These are phyloP conservation scores for Aschersonia sp. DNA, from an alignment of 2,329 filamentous ascomycete species.

Conservation along the genomic window DNA sequence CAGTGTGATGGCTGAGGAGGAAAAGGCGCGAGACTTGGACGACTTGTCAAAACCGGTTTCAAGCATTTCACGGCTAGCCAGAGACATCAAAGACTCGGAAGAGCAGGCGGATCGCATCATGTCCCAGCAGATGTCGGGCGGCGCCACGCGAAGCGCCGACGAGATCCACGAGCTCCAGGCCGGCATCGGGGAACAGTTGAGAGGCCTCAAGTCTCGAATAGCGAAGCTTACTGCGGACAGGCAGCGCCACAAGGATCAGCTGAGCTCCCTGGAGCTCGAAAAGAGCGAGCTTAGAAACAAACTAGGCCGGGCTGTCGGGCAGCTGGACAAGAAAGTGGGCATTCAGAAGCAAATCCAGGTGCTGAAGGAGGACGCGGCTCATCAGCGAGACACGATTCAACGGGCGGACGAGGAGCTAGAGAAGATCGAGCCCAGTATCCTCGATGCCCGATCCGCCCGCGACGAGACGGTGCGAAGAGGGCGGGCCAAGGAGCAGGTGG, in stretches of 20 bases:
- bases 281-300: slow-evolving; percentile 61
- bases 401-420: slow-evolving; percentile 60
- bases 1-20: slow-evolving; percentile 47
- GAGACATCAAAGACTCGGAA: slow-evolving; percentile 58
- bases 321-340: slow-evolving; percentile 68
- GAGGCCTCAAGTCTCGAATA: slow-evolving; percentile 47
- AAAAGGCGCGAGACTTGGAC: slow-evolving; percentile 58
- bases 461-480: slow-evolving; percentile 64
- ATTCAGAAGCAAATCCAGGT: slow-evolving; percentile 60
- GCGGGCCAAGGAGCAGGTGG: slow-evolving; percentile 55
- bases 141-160: slow-evolving; percentile 55
- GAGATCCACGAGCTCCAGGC: slow-evolving; percentile 72
- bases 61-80: slow-evolving; percentile 57
- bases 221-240: slow-evolving; percentile 53
- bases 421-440: slow-evolving; percentile 58
- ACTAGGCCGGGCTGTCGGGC: slow-evolving; percentile 53
- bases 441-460: slow-evolving; percentile 59
- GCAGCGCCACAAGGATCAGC: slow-evolving; percentile 53
- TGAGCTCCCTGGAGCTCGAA: slow-evolving; percentile 62
- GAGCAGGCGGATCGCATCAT: slow-evolving; percentile 61
- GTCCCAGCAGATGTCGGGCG: slow-evolving; percentile 59
- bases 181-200: slow-evolving; percentile 50
- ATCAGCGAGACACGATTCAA: slow-evolving; percentile 57
- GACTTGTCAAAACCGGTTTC: slow-evolving; percentile 61
- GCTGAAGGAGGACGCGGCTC: slow-evolving; percentile 50